A percentile compares a stretch with the other conserved stretches of the same genome.
Conservation (phyloP, 805 yeast species). For the Starmerella apis region DNA sequence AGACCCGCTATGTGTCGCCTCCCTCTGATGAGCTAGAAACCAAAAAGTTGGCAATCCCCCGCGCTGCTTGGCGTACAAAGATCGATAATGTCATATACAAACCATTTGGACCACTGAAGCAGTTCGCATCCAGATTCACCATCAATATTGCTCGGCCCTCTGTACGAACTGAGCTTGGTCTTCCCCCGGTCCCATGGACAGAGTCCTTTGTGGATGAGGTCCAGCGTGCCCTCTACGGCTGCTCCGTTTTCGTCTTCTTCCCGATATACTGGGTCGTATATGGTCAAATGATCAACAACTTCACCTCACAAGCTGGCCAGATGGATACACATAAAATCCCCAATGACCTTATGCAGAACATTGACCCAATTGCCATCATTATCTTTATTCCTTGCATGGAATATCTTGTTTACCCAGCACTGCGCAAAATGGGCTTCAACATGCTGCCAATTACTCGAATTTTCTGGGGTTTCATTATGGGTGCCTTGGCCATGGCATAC, state of each 20-base stretch:
- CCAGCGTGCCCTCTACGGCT: conserved; percentile 51
- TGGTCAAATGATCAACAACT: conserved; percentile 62
- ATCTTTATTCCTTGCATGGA: conserved; percentile 69
- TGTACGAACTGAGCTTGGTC: conserved; percentile 38
- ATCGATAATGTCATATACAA: conserved; percentile 12
- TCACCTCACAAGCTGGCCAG: conserved; percentile 61
- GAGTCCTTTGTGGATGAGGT: conserved; percentile 69
- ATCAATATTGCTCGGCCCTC: conserved; percentile 52
- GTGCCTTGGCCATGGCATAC: conserved; percentile 55
- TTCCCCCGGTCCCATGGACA: conserved; percentile 42
- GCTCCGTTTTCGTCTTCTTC: conserved; percentile 60
- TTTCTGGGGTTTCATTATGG: conserved; percentile 57
- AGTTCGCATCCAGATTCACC: conserved; percentile 25
- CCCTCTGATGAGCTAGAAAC: conserved; percentile 5
- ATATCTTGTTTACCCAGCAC: conserved; percentile 44
- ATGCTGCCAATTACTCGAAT: conserved; percentile 67
- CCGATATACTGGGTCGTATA: conserved; percentile 68
- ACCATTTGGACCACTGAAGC: conserved; percentile 17
- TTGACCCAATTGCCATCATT: conserved; percentile 65
- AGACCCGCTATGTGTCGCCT: conserved; percentile 11
- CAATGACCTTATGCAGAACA: conserved; percentile 65
- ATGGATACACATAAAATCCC: conserved; percentile 71
- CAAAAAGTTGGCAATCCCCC: conserved; percentile 1
- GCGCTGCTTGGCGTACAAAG: conserved; percentile 1
- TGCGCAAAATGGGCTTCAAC: conserved; percentile 41